Evolutionary conservation across 2,329 filamentous ascomycete genomes (phyloP), one percentile per base, ranked within the genome.

Genomic region (Aspergillus pseudotamarii): DNA sequence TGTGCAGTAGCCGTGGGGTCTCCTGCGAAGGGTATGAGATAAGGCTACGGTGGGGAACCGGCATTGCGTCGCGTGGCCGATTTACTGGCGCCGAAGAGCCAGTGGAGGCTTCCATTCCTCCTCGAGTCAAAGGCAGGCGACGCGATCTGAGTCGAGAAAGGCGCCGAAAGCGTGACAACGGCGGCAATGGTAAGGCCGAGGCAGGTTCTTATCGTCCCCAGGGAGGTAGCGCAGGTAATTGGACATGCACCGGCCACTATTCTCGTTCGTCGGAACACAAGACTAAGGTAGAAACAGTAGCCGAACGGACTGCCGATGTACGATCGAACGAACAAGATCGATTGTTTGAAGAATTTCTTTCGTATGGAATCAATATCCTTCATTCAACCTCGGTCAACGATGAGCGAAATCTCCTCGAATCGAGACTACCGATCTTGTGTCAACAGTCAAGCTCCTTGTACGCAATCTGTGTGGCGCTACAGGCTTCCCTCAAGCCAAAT

Each of bases 21-120:
- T 21, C 59, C 2, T 76, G 74, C 38, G 73, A 76, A 58, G 74
- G 74, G 1, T 76, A 76, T 45, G 72, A 73, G 21, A 63, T 75
- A 10, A 67, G 74, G 45, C 60, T 76, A 32, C 71, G 69, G 23
- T 75, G 73, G 74, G 72, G 70, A 4, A 62, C 66, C 28, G 74
- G 74, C 0, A 71, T 76, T 64, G 74, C 74, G 1, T 76, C 73
- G 48, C 72, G 74, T 23, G 74, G 74, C 6, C 67, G 63, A 4
- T 75, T 73, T 62, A 72, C 69, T 1, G 73, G 74, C 8, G 73
- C 74, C 8, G 69, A 68, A 56, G 71, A 70, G 57, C 73, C 73
- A 3, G 34, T 73, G 5, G 63, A 70, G 16, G 59, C 66, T n/a
- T 68, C 66, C 54, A 63, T 72, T 4, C 69, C 72, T 4, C 34